These are phyloP conservation scores for Umbilicaria muhlenbergii DNA, from an alignment of 495 filamentous ascomycete species.

Conservation along the genomic window DNA sequence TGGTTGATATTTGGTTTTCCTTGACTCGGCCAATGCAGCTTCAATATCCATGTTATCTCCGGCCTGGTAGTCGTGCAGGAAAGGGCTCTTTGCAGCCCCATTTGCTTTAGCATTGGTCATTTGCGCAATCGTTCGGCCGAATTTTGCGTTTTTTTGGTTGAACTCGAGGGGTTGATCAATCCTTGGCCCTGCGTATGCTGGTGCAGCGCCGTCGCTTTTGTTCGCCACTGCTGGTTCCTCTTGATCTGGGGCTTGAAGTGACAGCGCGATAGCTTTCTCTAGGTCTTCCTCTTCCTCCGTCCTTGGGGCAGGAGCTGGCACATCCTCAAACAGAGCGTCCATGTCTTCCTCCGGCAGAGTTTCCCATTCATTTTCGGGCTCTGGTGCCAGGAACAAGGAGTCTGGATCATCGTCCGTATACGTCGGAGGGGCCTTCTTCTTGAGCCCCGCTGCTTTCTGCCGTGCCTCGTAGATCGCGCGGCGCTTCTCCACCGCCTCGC, in stretches of 20 bases:
- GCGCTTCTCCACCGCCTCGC: slow-evolving; percentile 28
- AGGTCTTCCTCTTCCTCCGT: slow-evolving; percentile 56
- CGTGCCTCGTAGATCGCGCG: slow-evolving; percentile 27
- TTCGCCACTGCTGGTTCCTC: slow-evolving; percentile 15
- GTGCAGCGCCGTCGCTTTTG: not conserved
- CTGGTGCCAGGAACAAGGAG: slow-evolving; percentile 13
- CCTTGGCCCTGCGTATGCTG: slow-evolving; percentile 3
- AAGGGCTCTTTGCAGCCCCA: slow-evolving; percentile 6
- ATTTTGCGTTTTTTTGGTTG: slow-evolving; percentile 13
- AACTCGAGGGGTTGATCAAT: slow-evolving; percentile 13
- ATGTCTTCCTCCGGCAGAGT: slow-evolving; percentile 17
- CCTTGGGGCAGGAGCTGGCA: slow-evolving; percentile 1
- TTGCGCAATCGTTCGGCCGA: slow-evolving; percentile 15
- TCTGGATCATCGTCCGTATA: slow-evolving; percentile 26
- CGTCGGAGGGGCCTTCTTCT: slow-evolving; percentile 7
- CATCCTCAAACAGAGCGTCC: slow-evolving; percentile 28
- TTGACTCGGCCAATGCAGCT: slow-evolving; percentile 35
- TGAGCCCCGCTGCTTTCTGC: slow-evolving; percentile 8
- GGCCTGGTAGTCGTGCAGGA: slow-evolving; percentile 15
- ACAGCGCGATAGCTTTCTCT: slow-evolving; percentile 68
- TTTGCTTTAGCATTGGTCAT: slow-evolving; percentile 12
- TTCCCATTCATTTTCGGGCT: slow-evolving; percentile 10
- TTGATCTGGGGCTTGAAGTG: slow-evolving; percentile 30
- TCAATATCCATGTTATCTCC: slow-evolving; percentile 39
- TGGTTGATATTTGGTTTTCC: slow-evolving; percentile 21